Evolutionary conservation across 2,329 filamentous ascomycete species (phyloP).

Genomic region (Aureobasidium namibiae): DNA sequence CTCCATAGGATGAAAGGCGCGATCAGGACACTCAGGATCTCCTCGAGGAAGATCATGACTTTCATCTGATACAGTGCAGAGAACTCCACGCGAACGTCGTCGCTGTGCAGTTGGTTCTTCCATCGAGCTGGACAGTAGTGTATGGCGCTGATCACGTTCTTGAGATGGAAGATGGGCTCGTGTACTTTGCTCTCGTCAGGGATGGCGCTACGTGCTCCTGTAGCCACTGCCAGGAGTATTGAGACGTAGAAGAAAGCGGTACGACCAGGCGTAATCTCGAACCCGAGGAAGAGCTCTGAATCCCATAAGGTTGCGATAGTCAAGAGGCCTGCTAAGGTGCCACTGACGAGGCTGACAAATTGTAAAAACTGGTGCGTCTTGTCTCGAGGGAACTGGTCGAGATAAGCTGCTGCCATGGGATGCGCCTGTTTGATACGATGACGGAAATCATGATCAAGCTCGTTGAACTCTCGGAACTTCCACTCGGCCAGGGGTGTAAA

Average conservation of each 20-base stretch:
- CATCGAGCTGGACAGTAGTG: slow-evolving; percentile 87
- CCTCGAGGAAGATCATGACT: slow-evolving; percentile 82
- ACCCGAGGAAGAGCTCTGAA: slow-evolving; percentile 80
- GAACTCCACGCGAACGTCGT: slow-evolving; percentile 88
- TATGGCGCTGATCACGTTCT: slow-evolving; percentile 84
- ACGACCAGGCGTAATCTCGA: slow-evolving; percentile 82
- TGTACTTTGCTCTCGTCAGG: slow-evolving; percentile 81
- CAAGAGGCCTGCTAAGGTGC: slow-evolving; percentile 78
- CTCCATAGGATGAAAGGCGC: slow-evolving; percentile 84
- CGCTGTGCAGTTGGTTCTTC: slow-evolving; percentile 83
- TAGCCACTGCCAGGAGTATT: slow-evolving; percentile 75
- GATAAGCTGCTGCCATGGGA: slow-evolving; percentile 82
- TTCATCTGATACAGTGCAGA: slow-evolving; percentile 86
- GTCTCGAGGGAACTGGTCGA: slow-evolving; percentile 93
- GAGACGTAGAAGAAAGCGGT: slow-evolving; percentile 88
- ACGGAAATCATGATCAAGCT: slow-evolving; percentile 84
- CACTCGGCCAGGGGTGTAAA: slow-evolving; percentile 93
- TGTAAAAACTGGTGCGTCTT: slow-evolving; percentile 79
- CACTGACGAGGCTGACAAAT: slow-evolving; percentile 80
- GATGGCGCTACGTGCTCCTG: slow-evolving; percentile 70
- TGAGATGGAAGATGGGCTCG: slow-evolving; percentile 82
- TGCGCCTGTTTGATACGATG: slow-evolving; percentile 90
- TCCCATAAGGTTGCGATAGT: slow-evolving; percentile 79
- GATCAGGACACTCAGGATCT: slow-evolving; percentile 84
- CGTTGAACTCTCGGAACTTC: slow-evolving; percentile 98